These are phyloP conservation scores for Meyerozyma smithsonii DNA, from an alignment of 1,139 yeast species.

Conservation along the genomic window DNA sequence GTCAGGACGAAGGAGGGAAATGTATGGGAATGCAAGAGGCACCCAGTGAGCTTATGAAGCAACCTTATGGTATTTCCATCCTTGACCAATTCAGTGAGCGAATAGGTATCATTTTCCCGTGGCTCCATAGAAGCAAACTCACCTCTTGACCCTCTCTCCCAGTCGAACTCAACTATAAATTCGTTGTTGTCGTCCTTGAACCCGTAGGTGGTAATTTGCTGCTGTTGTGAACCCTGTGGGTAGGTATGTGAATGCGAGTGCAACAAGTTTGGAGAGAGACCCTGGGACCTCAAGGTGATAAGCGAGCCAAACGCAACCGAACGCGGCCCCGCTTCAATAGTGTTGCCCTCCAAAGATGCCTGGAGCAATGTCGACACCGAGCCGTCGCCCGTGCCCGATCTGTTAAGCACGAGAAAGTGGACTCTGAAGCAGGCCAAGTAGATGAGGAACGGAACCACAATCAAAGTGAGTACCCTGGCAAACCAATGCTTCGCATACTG, in stretches of 20 bases:
- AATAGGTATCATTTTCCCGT: conserved; percentile 23
- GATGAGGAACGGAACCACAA: conserved; percentile 66
- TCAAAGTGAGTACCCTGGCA: conserved; percentile 59
- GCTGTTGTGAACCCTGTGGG: conserved; percentile 72
- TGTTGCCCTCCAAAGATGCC: conserved; percentile 55
- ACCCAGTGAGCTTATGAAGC: conserved; percentile 47
- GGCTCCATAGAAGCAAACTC: conserved; percentile 29
- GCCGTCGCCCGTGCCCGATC: conserved; percentile 78
- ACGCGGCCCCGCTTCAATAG: conserved; percentile 55
- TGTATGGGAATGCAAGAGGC: conserved; percentile 60
- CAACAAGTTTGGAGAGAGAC: conserved; percentile 61
- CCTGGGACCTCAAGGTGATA: conserved; percentile 68
- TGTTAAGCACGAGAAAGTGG: conserved; percentile 70
- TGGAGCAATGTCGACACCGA: conserved; percentile 69
- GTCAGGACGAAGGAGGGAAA: conserved; percentile 53
- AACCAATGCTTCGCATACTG: conserved; percentile 66
- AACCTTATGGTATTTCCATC: conserved; percentile 57
- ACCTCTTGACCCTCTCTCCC: conserved; percentile 19
- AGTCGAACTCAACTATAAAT: conserved; percentile 49
- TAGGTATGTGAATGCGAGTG: conserved; percentile 68
- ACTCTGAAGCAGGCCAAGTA: conserved; percentile 71
- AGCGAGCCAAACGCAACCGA: conserved; percentile 57
- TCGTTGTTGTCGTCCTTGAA: conserved; percentile 66
- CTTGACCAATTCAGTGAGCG: conserved; percentile 19
- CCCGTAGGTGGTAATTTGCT: conserved; percentile 74